phyloP scores from a whole-genome alignment of 208 protist genomes.

The Porcisia deanei region DNA sequence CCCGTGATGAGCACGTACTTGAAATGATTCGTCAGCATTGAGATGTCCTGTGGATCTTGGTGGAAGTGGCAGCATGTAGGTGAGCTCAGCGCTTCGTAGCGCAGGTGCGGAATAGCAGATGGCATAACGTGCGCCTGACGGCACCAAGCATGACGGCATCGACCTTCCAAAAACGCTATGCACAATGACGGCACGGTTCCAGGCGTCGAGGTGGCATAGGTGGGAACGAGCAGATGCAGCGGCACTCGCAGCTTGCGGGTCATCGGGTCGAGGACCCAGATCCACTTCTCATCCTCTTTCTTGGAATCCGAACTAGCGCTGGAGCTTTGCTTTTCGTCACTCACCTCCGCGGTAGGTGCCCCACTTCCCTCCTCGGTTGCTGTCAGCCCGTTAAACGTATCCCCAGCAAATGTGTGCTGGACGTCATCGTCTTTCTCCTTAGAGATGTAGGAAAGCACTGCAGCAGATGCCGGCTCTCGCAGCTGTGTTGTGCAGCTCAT shows the following conservation, averaged over 20 bases:
- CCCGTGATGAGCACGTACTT: constrained; percentile 69
- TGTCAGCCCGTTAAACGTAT: constrained; percentile 14
- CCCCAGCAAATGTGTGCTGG: neutral
- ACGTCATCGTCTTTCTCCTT: constrained; percentile 19
- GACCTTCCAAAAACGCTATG: constrained; percentile 84
- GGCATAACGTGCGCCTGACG: constrained; percentile 85
- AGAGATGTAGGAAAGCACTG: neutral
- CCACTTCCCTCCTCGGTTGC: constrained; percentile 23
- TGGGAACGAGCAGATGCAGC: constrained; percentile 65
- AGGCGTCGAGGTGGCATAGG: constrained; percentile 81
- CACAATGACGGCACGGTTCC: constrained; percentile 87
- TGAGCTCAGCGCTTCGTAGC: constrained; percentile 81
- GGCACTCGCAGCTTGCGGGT: constrained; percentile 87
- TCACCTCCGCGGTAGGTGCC: constrained; percentile 26
- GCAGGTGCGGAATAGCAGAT: constrained; percentile 71
- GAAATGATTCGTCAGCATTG: constrained; percentile 65
- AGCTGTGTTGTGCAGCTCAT: constrained; percentile 16
- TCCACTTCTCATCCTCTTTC: constrained; percentile 70
- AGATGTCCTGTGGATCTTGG: constrained; percentile 81
- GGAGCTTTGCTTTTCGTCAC: constrained; percentile 34
- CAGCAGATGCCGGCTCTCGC: neutral
- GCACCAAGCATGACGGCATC: constrained; percentile 89
- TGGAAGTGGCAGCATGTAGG: constrained; percentile 86
- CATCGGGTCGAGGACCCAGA: constrained; percentile 89
- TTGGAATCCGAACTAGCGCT: constrained; percentile 33